Evolutionary conservation across 2,329 filamentous ascomycete species (phyloP), one percentile per base, ranked within the genome.

Genomic region (Colletotrichum liaoningense): DNA sequence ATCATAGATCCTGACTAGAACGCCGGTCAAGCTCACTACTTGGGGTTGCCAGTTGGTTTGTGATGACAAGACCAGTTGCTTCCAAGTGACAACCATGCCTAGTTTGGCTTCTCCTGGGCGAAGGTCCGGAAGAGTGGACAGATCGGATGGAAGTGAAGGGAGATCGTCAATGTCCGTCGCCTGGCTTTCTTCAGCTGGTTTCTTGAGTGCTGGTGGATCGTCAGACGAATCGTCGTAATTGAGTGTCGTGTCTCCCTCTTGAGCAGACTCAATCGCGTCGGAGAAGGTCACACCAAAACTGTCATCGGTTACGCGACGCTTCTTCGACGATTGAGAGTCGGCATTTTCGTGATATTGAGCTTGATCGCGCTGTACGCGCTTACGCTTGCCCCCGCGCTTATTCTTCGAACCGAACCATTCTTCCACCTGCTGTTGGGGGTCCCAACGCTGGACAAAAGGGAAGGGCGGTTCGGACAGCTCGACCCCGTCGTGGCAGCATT

Each of bases 391-490:
- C 28, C 83, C 82, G 33, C 82, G 80, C 60, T 84, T 84, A 52
- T 80, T 81, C 56, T 75, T 75, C 5, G 77, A 79, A 2, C 80
- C 80, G 63, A 78, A 83, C 75, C 84, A 84, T 19, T 74, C 75
- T 42, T 77, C 76, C 80, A 74, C 62, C 52, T 89, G 88, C 78
- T 95, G 93, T 74, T 95, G 92, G 4, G 90, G 88, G 81, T 97
- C 94, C 96, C 95, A 98, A 59, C 94, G 90, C 81, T 98, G 95
- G 19, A 93, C 87, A 81, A 98, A 98, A 0, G 95, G 95, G 79
- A 97, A 98, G 0, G 95, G 94, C 0, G 96, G 95, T 42, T 94
- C 89, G 66, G 89, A 93, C 58, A 97, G 86, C 38, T 88, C 84
- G 52, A 94, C 84, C 5, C 87, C 89, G 35, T 93, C 89, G n/a